These are phyloP conservation scores for Anthracocystis setariae DNA, from an alignment of 1,284 basidiomycete genomes.

Conservation along the genomic window DNA sequence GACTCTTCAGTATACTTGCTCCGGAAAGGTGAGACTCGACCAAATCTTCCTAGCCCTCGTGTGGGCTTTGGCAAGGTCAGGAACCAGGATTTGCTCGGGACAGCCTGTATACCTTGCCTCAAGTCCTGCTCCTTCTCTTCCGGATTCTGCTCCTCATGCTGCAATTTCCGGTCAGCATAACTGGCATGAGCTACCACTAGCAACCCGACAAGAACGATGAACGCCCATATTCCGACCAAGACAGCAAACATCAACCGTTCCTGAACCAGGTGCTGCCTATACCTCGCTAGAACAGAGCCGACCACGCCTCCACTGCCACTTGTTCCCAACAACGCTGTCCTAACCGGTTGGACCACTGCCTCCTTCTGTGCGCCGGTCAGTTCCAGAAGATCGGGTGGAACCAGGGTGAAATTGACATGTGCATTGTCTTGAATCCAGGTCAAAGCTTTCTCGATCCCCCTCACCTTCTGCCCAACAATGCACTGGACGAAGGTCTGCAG, in stretches of 20 bases:
- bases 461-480: constrained; percentile 87
- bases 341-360: constrained; percentile 71
- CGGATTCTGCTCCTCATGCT: background rate
- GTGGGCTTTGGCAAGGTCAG: background rate
- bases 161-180: constrained; percentile 6
- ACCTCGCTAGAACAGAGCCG: constrained; percentile 73
- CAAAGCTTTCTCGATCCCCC: constrained; percentile 83
- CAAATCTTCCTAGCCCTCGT: background rate
- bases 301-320: constrained; percentile 76
- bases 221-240: constrained; percentile 81
- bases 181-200: constrained; percentile 72
- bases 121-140: constrained; percentile 14
- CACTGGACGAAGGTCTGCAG: constrained; percentile 71
- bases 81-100: background rate
- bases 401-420: constrained; percentile 77
- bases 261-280: constrained; percentile 75
- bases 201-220: constrained; percentile 80
- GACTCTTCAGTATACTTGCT: background rate
- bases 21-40: background rate
- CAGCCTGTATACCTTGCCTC: background rate
- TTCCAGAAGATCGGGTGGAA: constrained; percentile 79
- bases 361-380: constrained; percentile 77
- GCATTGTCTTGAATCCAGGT: constrained; percentile 92
- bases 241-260: constrained; percentile 84
- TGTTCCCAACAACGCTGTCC: constrained; percentile 44